Evolutionary conservation across 371 early-diverging fungal species (phyloP), one percentile per base, ranked within the genome.

Genomic region (Mucor indicus): DNA sequence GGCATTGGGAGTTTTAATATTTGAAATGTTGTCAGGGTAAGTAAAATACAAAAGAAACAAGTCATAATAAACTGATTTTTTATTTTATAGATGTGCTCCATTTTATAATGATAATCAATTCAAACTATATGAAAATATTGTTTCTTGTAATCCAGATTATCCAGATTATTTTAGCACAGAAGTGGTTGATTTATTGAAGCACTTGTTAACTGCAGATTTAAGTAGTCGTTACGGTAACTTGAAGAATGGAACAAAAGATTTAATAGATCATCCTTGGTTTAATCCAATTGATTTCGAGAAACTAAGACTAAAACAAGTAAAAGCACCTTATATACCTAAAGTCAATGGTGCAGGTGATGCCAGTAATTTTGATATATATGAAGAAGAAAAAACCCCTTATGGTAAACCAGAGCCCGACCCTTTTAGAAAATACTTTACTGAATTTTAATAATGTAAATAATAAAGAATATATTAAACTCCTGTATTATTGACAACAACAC

Each of bases 201-300:
- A 87, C 25, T 64, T 98, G 38, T 65, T 97, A 57, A 87, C 90
- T 0, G 73, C 89, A 10, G 92, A 97, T 64, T 72, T 92, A 44
- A 85, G 85, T 25, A 86, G 89, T 49, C 85, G 98, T 22, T 90
- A 84, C 53, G 97, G 96, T 35, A 94, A 94, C 70, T 69, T 95
- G 53, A 79, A 85, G 35, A 85, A 79, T 35, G 98, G 97, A 4
- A 77, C 80, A 15, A 67, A 77, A 8, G 95, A 94, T 60, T 92
- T 98, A 57, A 93, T 90, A 66, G 58, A 75, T 23, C 99, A 98
- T 72, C 78, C 81, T 31, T 98, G 98, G 96, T 98, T 99, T 60
- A 79, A 75, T 3, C 86, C 83, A n/a, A 82, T 97, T 11, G 92
- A 98, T 54, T 98, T 96, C 92, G 76, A 83, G 27, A 75, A 79